Evolutionary conservation across 202 grass and related monocot genomes (phyloP).

Genomic region (Alloteropsis angusta): DNA sequence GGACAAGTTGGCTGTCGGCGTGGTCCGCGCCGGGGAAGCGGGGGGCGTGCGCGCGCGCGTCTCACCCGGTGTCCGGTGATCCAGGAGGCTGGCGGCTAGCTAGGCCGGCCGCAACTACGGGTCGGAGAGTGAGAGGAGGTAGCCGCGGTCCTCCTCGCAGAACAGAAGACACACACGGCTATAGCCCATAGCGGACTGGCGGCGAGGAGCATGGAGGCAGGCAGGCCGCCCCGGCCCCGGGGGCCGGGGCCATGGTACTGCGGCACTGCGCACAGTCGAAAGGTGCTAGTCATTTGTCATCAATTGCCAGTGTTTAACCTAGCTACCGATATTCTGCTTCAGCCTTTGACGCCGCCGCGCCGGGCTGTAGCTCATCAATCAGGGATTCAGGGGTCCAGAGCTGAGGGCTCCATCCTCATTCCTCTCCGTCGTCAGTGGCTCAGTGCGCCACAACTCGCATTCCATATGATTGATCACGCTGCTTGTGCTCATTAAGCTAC

Average conservation of each 20-base stretch:
- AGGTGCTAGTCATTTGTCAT: not conserved
- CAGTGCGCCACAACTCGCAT: not conserved
- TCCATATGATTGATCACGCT: not conserved
- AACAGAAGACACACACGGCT: too few species aligned
- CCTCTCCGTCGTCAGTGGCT: too few species aligned
- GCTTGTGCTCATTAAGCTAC: not conserved
- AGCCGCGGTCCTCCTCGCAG: too few species aligned
- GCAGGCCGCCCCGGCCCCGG: not conserved
- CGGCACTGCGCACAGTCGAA: not conserved
- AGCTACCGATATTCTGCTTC: not conserved
- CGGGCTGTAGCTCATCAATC: not conserved
- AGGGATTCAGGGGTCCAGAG: too few species aligned
- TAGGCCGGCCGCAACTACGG: not conserved
- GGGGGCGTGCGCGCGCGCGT: not conserved
- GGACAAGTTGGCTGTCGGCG: not conserved
- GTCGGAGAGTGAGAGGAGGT: too few species aligned
- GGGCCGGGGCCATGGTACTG: not conserved
- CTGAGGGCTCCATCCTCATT: too few species aligned
- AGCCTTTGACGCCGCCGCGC: not conserved
- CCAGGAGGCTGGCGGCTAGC: not conserved
- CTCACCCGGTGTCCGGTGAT: not conserved
- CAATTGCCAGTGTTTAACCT: not conserved
- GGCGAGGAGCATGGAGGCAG: not conserved
- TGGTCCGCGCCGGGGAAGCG: not conserved
- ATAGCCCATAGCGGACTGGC: too few species aligned